A percentile compares a stretch with the other conserved stretches of the same genome.
Conservation (phyloP, 257 asterid genomes). For the Primulina tabacum region DNA sequence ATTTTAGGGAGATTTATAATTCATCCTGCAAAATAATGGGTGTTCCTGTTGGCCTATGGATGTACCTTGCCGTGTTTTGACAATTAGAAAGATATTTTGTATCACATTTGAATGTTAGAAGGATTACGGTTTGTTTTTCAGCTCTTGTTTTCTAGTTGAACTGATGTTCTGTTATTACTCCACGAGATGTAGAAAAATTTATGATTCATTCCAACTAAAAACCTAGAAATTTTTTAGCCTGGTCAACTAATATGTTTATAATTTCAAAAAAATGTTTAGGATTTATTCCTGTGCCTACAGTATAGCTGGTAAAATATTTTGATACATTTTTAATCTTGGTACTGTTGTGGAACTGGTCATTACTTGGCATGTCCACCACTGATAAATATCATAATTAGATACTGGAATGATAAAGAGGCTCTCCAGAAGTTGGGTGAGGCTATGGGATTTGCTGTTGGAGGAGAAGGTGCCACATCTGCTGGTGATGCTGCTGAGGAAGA, state of each 20-base stretch:
- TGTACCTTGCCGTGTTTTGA: neutral
- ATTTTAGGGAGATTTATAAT: neutral
- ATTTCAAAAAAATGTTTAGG: neutral
- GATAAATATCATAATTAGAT: conserved; percentile 32
- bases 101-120: conserved; percentile 8
- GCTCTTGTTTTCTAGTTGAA: conserved; percentile 1
- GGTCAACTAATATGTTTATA: neutral
- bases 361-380: conserved; percentile 7
- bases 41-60: too few species aligned
- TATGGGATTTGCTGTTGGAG: conserved; percentile 58
- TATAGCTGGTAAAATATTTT: neutral
- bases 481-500: conserved; percentile 33
- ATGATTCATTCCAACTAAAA: neutral
- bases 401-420: conserved; percentile 62
- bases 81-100: neutral
- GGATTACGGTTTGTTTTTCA: neutral
- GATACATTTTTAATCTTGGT: neutral
- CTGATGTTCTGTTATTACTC: neutral
- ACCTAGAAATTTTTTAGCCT: neutral
- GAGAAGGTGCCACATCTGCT: conserved; percentile 42
- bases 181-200: conserved; percentile 7
- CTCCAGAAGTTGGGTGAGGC: conserved; percentile 66
- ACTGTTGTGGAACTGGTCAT: conserved; percentile 4
- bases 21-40: neutral
- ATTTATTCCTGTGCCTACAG: neutral